Evolutionary conservation across 306 rosid species (phyloP).

Genomic region (Astragalus membranaceus): DNA sequence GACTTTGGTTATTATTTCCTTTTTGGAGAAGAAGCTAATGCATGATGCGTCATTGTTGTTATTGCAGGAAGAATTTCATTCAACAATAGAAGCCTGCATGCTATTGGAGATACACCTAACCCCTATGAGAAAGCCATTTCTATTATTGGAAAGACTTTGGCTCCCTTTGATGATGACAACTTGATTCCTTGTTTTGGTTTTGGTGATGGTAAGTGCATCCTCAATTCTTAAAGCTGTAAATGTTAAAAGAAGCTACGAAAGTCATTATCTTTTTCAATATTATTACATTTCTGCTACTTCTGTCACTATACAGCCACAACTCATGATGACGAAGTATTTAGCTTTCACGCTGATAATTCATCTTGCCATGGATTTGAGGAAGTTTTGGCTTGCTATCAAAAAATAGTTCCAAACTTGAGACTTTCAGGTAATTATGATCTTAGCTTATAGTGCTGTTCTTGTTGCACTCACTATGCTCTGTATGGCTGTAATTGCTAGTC

Average conservation of each 20-base stretch:
- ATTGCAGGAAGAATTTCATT: constrained; percentile 62
- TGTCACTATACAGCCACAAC: constrained; percentile 52
- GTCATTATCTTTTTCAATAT: not conserved
- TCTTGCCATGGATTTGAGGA: constrained; percentile 86
- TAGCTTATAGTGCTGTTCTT: not conserved
- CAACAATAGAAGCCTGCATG: constrained; percentile 63
- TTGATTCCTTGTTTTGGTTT: constrained; percentile 93
- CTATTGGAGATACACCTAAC: constrained; percentile 61
- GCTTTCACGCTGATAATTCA: constrained; percentile 66
- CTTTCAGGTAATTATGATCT: constrained; percentile 51
- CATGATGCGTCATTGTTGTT: constrained; percentile 14
- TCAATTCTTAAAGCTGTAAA: not conserved
- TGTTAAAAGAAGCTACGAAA: not conserved
- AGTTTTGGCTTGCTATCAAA: constrained; percentile 66
- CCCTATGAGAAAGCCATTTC: constrained; percentile 84
- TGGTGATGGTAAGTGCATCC: constrained; percentile 59
- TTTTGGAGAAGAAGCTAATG: constrained; percentile 21
- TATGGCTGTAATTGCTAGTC: not conserved
- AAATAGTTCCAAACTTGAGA: constrained; percentile 49
- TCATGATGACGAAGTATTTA: constrained; percentile 65
- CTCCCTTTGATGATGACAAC: constrained; percentile 90
- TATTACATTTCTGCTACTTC: constrained; percentile 9
- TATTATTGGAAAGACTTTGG: constrained; percentile 70
- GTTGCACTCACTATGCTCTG: not conserved
- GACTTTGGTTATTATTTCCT: not conserved